phyloP scores from a whole-genome alignment of 2,329 filamentous ascomycete species.

The Alternaria ventricosa region DNA sequence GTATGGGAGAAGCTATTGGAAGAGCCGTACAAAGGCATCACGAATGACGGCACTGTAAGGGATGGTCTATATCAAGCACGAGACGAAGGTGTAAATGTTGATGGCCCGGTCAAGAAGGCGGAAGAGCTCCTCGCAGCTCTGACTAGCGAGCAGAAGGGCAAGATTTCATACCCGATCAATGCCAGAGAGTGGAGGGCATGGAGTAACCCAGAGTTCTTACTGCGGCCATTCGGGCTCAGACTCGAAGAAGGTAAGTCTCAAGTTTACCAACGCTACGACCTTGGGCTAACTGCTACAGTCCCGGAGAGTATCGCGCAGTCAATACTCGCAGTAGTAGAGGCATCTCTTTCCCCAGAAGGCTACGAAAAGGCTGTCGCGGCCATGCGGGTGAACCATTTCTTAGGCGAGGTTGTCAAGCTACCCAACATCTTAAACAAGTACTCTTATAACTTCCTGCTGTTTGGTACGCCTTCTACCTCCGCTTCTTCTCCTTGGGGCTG shows the following conservation, averaged over 20 bases:
- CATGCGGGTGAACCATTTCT: conserved; percentile 78
- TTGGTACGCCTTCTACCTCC: conserved; percentile 65
- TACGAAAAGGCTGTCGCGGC: conserved; percentile 72
- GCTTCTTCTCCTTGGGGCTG: conserved; percentile 69
- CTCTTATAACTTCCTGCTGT: conserved; percentile 78
- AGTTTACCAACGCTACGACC: not conserved
- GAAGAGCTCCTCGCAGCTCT: conserved; percentile 57
- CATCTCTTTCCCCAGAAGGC: conserved; percentile 71
- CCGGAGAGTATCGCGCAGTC: conserved; percentile 42
- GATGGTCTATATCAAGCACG: conserved; percentile 64
- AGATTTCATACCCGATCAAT: conserved; percentile 67
- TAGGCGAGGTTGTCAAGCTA: conserved; percentile 70
- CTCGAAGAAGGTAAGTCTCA: conserved; percentile 63
- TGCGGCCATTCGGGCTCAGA: conserved; percentile 72
- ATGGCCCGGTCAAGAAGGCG: conserved; percentile 61
- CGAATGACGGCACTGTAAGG: conserved; percentile 67
- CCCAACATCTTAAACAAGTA: conserved; percentile 73
- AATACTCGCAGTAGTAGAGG: conserved; percentile 63
- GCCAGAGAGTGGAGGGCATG: conserved; percentile 74
- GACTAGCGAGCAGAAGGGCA: conserved; percentile 56
- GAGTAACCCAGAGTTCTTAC: conserved; percentile 76
- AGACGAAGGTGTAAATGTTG: conserved; percentile 69
- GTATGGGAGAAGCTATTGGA: conserved; percentile 50
- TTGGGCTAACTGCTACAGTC: conserved; percentile 27
- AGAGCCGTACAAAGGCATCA: conserved; percentile 75